Percentiles rank a stretch among this genome's conserved stretches.
Evolutionary conservation across 2,329 filamentous ascomycete species (phyloP).

Genomic region (Chaetoscypha palmicola): DNA sequence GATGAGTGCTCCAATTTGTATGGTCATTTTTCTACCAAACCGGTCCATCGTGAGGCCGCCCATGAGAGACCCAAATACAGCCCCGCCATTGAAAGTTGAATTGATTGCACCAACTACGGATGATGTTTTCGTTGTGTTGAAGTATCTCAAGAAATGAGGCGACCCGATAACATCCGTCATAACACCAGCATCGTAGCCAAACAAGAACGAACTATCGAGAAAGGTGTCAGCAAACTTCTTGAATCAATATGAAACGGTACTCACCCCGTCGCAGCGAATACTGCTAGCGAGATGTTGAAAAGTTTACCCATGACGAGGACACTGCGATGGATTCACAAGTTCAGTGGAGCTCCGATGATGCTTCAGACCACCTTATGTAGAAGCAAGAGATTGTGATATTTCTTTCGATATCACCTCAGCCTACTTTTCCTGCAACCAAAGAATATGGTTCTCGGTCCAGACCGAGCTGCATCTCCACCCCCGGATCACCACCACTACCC

Average conservation of each 20-base stretch:
- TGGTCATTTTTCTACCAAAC: conserved; percentile 51
- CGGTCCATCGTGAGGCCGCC: conserved; percentile 48
- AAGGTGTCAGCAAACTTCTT: too few species aligned
- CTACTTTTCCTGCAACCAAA: too few species aligned
- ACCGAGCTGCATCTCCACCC: not conserved
- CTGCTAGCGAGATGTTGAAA: conserved; percentile 36
- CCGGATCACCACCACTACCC: conserved; percentile 4
- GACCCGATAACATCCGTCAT: conserved; percentile 27
- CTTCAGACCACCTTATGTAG: too few species aligned
- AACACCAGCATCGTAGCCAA: conserved; percentile 32
- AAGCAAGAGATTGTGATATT: too few species aligned
- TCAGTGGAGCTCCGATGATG: too few species aligned
- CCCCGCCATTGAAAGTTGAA: conserved; percentile 58
- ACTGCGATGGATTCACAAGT: too few species aligned
- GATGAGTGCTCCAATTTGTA: conserved; percentile 47
- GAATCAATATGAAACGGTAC: not conserved
- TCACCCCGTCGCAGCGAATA: conserved; percentile 37
- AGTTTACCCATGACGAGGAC: conserved; percentile 33
- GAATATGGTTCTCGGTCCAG: too few species aligned
- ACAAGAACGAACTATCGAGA: conserved; percentile 33
- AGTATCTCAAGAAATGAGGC: conserved; percentile 23
- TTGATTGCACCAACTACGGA: conserved; percentile 47
- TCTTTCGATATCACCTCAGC: not conserved
- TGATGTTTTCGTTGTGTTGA: conserved; percentile 31
- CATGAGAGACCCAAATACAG: conserved; percentile 35